Base-by-base conservation (phyloP, 768 basidiomycete genomes). In the Amanita muscaria region DNA sequence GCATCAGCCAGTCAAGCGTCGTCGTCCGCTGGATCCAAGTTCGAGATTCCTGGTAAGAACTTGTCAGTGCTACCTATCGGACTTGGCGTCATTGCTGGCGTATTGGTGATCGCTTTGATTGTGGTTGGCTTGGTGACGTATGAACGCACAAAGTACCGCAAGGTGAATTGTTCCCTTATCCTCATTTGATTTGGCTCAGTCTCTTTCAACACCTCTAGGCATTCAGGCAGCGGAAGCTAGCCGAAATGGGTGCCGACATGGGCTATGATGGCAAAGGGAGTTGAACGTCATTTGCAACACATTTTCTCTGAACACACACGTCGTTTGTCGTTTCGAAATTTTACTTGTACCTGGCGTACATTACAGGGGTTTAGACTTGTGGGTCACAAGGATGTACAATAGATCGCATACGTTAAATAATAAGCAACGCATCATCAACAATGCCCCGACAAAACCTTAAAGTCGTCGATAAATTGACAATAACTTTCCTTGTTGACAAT, bases 121-220 rank as follows among this genome's bases (percentile, higher is more conserved):
- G 79, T 87, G 18, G 85, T 93, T 47, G 82, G 76, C 40, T 66
- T 89, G 60, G 88, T 92, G 51, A 89, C 88, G 5, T 88, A 81
- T 56, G 88, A 93, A 69, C 77, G 91, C 37, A 79, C 87, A 19
- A 85, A 83, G 63, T 88, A 88, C 58, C 81, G 88, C 68, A 85
- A 79, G 73, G 88, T 86, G 48, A 45, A 74, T 65, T 40, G n/a
- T 18, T 14, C 5, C 15, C 7, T 29, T 29, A 12, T 40, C 48
- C 9, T 10, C 9, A 12, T 37, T 19, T n/a, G 14, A 19, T n/a
- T 27, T 48, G n/a, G n/a, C 35, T 52, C 30, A 51, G 32, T 10
- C 40, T 18, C 32, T 41, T 6, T 12, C 39, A 19, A 19, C 7
- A 24, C 11, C 16, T 21, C 7, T 52, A 88, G 85, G 72, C 76